Evolutionary conservation across 352 stramenopile genomes (phyloP).

Genomic region (Aphanomyces invadans): DNA sequence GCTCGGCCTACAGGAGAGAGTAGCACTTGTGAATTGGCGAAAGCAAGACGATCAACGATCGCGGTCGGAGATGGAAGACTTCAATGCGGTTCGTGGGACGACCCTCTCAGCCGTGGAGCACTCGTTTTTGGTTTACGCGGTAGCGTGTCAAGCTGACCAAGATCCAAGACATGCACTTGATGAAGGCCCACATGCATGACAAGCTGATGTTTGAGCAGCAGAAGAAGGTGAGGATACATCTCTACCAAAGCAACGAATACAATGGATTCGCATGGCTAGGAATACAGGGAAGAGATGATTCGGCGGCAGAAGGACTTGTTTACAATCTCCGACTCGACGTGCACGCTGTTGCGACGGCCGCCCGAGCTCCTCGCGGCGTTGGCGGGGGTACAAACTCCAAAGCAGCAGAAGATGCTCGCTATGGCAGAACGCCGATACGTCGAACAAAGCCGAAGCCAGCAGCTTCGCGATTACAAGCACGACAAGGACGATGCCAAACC

Average conservation of each 20-base stretch:
- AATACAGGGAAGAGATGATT: slow-evolving; percentile 39
- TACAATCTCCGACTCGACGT: slow-evolving; percentile 51
- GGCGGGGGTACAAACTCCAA: slow-evolving; percentile 40
- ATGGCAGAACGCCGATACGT: slow-evolving; percentile 50
- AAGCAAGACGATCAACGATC: neutral
- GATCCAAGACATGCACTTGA: neutral
- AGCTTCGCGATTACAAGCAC: slow-evolving; percentile 65
- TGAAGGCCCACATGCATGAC: neutral
- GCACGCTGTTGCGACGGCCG: slow-evolving; percentile 55
- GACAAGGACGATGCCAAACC: slow-evolving; percentile 47
- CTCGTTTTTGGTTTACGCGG: no score
- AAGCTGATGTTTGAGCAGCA: neutral
- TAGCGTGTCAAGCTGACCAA: slow-evolving; percentile 13
- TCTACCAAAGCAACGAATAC: no score
- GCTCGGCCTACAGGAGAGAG: neutral
- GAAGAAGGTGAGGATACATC: slow-evolving; percentile 18
- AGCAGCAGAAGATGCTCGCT: slow-evolving; percentile 37
- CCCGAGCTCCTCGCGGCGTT: slow-evolving; percentile 58
- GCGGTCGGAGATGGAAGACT: neutral
- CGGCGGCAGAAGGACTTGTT: slow-evolving; percentile 45
- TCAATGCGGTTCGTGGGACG: slow-evolving; percentile 1
- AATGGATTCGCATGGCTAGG: neutral
- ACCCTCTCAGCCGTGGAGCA: no score
- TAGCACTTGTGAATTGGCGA: neutral
- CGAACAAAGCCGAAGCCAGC: slow-evolving; percentile 59